These are phyloP conservation scores for Aureobasidium lini DNA, from an alignment of 2,329 filamentous ascomycete genomes.

Conservation along the genomic window DNA sequence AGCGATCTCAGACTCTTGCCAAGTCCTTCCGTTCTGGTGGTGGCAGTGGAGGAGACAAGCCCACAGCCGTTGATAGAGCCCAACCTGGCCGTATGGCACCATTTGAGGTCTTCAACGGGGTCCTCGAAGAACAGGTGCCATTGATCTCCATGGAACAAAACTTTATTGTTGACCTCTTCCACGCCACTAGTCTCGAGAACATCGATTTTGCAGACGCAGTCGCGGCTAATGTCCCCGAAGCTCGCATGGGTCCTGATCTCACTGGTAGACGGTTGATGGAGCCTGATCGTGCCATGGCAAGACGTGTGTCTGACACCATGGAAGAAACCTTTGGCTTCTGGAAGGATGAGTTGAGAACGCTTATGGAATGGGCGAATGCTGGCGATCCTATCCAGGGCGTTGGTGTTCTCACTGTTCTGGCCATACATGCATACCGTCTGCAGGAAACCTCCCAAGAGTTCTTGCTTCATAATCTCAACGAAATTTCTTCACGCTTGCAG, in stretches of 20 bases:
- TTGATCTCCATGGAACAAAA: constrained; percentile 92
- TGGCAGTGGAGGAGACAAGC: constrained; percentile 45
- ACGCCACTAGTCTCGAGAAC: constrained; percentile 76
- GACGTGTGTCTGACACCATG: constrained; percentile 78
- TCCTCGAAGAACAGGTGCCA: constrained; percentile 73
- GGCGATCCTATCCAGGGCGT: constrained; percentile 87
- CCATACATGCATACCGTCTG: constrained; percentile 69
- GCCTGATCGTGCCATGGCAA: constrained; percentile 78
- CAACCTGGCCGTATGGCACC: constrained; percentile 61
- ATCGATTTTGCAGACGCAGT: constrained; percentile 80
- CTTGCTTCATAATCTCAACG: constrained; percentile 66
- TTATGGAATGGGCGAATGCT: constrained; percentile 76
- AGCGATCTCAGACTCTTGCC: constrained; percentile 81
- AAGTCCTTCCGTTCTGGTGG: constrained; percentile 63
- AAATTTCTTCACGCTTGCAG: constrained; percentile 63
- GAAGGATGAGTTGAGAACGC: constrained; percentile 65
- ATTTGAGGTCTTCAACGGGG: constrained; percentile 72
- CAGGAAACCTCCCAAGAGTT: constrained; percentile 92
- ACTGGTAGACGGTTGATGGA: constrained; percentile 72
- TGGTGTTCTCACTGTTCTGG: constrained; percentile 72
- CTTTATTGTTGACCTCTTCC: constrained; percentile 95
- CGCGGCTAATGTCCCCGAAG: constrained; percentile 54
- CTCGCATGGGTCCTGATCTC: constrained; percentile 61
- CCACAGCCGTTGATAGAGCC: constrained; percentile 31
- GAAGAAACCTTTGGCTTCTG: constrained; percentile 81